A percentile compares a stretch with the other conserved stretches of the same genome.
These are phyloP conservation scores for Scutellaria barbata DNA, from an alignment of 257 asterid genomes.

Conservation along the genomic window DNA sequence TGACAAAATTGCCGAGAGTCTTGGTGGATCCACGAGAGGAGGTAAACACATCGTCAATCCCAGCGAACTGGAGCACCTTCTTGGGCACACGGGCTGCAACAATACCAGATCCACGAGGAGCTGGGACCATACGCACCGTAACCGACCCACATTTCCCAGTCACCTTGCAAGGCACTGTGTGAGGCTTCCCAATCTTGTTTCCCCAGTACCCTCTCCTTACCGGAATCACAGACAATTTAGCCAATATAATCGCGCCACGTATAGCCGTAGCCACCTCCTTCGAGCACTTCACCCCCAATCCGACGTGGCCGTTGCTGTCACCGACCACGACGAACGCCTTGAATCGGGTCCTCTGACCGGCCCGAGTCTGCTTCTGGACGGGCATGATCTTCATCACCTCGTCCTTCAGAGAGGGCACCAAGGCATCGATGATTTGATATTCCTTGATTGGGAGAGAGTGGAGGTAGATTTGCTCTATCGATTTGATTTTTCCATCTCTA, in stretches of 20 bases:
- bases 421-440: conserved; percentile 64
- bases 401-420: conserved; percentile 39
- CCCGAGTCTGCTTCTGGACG: conserved; percentile 79
- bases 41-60: conserved; percentile 81
- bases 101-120: conserved; percentile 84
- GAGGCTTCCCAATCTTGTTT: conserved; percentile 79
- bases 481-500: conserved; percentile 36
- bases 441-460: conserved; percentile 83
- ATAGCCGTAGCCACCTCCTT: conserved; percentile 75
- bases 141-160: conserved; percentile 87
- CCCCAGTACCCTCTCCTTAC: conserved; percentile 84
- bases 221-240: conserved; percentile 33
- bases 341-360: conserved; percentile 79
- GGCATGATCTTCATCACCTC: conserved; percentile 71
- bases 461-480: conserved; percentile 40
- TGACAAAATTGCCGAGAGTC: conserved; percentile 82
- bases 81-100: conserved; percentile 87
- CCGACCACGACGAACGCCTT: conserved; percentile 82
- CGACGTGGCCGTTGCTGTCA: conserved; percentile 68
- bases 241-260: conserved; percentile 49
- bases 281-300: conserved; percentile 69
- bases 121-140: conserved; percentile 83
- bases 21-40: conserved; percentile 85
- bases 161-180: conserved; percentile 85
- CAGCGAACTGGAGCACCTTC: conserved; percentile 86